Evolutionary conservation across 805 yeast species (phyloP), one percentile per base, ranked within the genome.

Genomic region (Candida schatavii): DNA sequence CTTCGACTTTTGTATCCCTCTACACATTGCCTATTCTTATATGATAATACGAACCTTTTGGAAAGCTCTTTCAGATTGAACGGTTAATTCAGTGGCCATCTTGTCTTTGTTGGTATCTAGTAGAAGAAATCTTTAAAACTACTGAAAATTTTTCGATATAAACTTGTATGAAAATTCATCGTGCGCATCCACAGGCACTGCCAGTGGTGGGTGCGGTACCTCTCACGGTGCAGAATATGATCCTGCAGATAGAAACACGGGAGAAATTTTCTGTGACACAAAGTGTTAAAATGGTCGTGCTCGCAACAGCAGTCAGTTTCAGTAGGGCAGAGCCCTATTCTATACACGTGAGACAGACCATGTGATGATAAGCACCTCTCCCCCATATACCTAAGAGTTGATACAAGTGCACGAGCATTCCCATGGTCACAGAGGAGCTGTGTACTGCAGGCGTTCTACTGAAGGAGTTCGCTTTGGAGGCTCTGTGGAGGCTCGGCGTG

Each of bases 41-140:
- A n/a, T 23, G 7, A 23, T 23, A 17, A 44, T 61, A 75, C 95
- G 73, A 81, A 88, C 96, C 95, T 93, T 93, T 85, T 93, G 99
- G 96, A 85, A 93, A 89, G 99, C 99, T 81, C 96, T 91, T 85
- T 93, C 99, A 74, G 97, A 86, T 85, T 93, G 99, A 81, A 93
- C 99, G 76, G 97, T 91, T 81, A 93, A 88, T 85, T 93, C 99
- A 78, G 98, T 86, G 74, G 98, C 95, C 98, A 91, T 93, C 79
- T 79, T 80, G 58, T 52, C 47, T 45, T 46, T 38, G 22, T 38
- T 38, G 35, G 27, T 20, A 19, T 36, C 10, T n/a, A n/a, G 22
- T 9, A 30, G 17, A 29, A 29, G 35, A 29, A 20, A 26, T 14
- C 15, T 26, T 27, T 7, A 9, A 10, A 21, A 9, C n/a, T 29